These are phyloP conservation scores for Lathyrus oleraceus DNA, from an alignment of 306 rosid genomes.

Conservation along the genomic window DNA sequence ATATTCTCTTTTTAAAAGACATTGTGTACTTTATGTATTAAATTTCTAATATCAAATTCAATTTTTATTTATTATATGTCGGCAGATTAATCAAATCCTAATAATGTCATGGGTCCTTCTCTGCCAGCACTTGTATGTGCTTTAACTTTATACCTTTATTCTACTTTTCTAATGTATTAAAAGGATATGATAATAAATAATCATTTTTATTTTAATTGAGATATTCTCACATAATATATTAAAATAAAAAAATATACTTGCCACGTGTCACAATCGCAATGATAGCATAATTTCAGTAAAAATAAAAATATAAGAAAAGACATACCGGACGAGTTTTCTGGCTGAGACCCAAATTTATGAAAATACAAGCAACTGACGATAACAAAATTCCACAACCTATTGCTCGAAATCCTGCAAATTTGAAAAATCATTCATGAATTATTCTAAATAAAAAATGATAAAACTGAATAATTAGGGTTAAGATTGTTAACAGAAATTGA, in stretches of 20 bases:
- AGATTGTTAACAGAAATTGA: neutral
- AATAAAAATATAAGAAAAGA: neutral
- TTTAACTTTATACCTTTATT: neutral
- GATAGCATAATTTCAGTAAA: too few relatives aligned
- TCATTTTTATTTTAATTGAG: too few relatives aligned
- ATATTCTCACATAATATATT: too few relatives aligned
- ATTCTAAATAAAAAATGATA: too few relatives aligned
- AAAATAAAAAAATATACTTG: too few relatives aligned
- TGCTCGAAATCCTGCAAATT: constrained; percentile 85
- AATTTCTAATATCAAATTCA: too few relatives aligned
- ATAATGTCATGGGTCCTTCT: neutral
- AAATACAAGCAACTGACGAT: constrained; percentile 43
- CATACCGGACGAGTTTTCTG: constrained; percentile 64
- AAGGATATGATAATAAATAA: neutral
- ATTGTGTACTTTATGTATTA: too few relatives aligned
- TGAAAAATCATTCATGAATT: neutral
- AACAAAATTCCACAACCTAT: constrained; percentile 57
- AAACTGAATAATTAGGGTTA: neutral
- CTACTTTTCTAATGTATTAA: neutral
- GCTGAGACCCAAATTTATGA: constrained; percentile 65
- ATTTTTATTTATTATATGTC: too few relatives aligned
- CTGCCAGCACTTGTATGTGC: neutral
- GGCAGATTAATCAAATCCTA: neutral
- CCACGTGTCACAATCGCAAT: too few relatives aligned
- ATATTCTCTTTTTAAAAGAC: too few relatives aligned